Conservation (phyloP, 2,329 filamentous ascomycete genomes). For the Trichoderma sp. region DNA sequence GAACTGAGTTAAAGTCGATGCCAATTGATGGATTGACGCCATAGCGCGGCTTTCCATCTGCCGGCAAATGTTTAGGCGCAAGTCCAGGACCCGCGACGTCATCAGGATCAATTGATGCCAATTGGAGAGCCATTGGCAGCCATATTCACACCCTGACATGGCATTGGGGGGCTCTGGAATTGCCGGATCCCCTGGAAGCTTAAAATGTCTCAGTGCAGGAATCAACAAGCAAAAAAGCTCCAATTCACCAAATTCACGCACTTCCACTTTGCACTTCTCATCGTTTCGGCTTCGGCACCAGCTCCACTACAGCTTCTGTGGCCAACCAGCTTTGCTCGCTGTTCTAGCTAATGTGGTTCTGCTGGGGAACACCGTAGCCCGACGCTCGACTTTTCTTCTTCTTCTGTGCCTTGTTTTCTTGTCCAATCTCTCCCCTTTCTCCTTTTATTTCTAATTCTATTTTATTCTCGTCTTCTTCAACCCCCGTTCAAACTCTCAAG, state of each 20-base stretch:
- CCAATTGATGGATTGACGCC: background rate
- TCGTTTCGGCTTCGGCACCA: background rate
- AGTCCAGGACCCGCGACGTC: background rate
- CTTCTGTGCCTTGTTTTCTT: background rate
- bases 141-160: background rate
- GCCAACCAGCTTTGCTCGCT: conserved; percentile 17
- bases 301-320: conserved; percentile 5
- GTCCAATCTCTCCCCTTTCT: background rate
- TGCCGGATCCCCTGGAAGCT: conserved; percentile 10
- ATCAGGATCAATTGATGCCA: background rate
- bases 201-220: conserved; percentile 9
- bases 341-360: conserved; percentile 5
- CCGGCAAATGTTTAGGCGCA: background rate
- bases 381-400: background rate
- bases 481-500: no score
- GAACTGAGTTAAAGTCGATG: background rate
- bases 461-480: background rate
- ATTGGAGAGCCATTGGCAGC: background rate
- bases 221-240: background rate
- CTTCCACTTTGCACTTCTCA: background rate
- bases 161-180: background rate
- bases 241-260: background rate
- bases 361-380: conserved; percentile 19
- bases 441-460: background rate
- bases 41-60: background rate